Base-by-base conservation (phyloP, 140 eudicot genomes). In the Cichorium intybus region DNA sequence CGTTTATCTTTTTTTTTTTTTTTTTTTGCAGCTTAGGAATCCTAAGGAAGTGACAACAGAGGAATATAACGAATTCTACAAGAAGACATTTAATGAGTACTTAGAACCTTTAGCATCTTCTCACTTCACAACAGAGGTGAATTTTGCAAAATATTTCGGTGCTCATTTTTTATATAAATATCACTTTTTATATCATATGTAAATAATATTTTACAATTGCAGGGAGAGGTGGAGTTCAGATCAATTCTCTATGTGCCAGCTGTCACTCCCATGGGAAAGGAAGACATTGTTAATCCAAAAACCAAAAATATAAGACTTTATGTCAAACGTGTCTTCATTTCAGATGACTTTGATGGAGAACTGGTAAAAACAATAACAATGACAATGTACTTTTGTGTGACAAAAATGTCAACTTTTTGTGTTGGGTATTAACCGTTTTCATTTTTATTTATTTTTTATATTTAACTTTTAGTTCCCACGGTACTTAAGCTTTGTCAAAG, bases 211-310 rank as follows among this genome's bases (percentile, higher is more conserved):
- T 50, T 66, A 63, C 16, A 23, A 24, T 58, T 59, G 64, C 66
- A 93, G 95, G 97, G 99, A 53, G 99, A 93, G 72, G 99, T 93
- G 31, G 97, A 93, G 79, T 93, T 93, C 66, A 76, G 97, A 68
- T 93, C 99, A 27, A 72, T 93, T 50, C 84, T 93, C 4, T 93
- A 85, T 56, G 99, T 93, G 52, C 99, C 99, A 10, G 78, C 88
- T 14, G 35, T 83, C 14, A 71, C 95, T 81, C 84, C 95, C 7
- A 74, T 71, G 75, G 99, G 89, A 14, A 87, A 87, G 66, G 97
- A 86, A 67, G 99, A 93, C 65, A 76, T 88, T n/a, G 72, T 55
- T 47, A 88, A 88, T 62, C 87, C 95, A 46, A 93, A 93, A 82
- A 88, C 99, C n/a, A 93, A 83, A 77, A 93, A 88, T 68, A 88